Percentiles rank a stretch among this genome's conserved stretches.
phyloP scores from a whole-genome alignment of 2,329 filamentous ascomycete genomes.

The Fusarium udum region DNA sequence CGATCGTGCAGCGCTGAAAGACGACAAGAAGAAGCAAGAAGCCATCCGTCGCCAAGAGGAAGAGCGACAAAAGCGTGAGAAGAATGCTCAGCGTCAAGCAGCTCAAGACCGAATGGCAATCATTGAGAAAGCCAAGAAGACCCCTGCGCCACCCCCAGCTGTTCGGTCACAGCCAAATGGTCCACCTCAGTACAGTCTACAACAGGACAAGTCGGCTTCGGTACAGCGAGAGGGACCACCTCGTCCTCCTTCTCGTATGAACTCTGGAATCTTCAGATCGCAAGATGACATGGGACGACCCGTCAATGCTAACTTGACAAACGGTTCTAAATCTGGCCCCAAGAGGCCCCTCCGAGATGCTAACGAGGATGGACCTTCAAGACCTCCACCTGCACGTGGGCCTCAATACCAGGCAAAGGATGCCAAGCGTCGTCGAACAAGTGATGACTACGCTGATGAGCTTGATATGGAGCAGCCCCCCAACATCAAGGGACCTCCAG shows the following conservation, averaged over 20 bases:
- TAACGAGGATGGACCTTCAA: slow-evolving; percentile 62
- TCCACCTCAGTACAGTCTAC: slow-evolving; percentile 56
- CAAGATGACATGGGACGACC: slow-evolving; percentile 70
- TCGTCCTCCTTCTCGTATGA: slow-evolving; percentile 67
- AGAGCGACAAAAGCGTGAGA: slow-evolving; percentile 71
- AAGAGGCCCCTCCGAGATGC: slow-evolving; percentile 78
- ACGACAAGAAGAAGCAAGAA: slow-evolving; percentile 71
- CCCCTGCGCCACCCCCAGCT: slow-evolving; percentile 69
- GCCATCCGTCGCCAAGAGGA: slow-evolving; percentile 67
- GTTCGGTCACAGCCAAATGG: slow-evolving; percentile 64
- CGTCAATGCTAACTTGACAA: slow-evolving; percentile 68
- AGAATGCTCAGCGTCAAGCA: slow-evolving; percentile 64
- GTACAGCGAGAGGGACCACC: slow-evolving; percentile 48
- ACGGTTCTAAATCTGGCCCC: slow-evolving; percentile 66
- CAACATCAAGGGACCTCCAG: slow-evolving; percentile 81
- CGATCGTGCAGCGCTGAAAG: slow-evolving; percentile 73
- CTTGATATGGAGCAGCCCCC: slow-evolving; percentile 65
- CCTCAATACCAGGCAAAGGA: slow-evolving; percentile 76
- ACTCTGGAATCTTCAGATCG: slow-evolving; percentile 59
- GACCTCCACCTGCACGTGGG: slow-evolving; percentile 57
- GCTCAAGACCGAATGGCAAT: slow-evolving; percentile 56
- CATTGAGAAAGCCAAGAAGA: slow-evolving; percentile 73
- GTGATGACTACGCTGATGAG: slow-evolving; percentile 75
- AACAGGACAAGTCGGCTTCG: slow-evolving; percentile 43
- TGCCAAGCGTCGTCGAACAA: slow-evolving; percentile 81